Conservation (phyloP, 495 filamentous ascomycete genomes). For the Neurospora discreta region DNA sequence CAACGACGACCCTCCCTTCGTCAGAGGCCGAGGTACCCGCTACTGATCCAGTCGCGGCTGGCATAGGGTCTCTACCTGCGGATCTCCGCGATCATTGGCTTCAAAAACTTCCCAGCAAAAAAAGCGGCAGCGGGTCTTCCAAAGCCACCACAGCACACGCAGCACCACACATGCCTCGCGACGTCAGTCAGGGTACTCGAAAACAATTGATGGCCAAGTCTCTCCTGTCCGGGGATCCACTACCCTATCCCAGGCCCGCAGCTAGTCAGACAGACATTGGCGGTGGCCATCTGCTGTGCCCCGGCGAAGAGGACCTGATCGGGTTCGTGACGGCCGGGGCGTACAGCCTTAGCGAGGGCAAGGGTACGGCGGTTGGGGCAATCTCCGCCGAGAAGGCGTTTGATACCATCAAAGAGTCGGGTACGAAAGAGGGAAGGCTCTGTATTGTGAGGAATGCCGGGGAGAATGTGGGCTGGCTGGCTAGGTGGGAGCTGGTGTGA, state of each 20-base stretch:
- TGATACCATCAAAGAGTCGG: constrained; percentile 6
- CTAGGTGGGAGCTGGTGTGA: constrained; percentile 62
- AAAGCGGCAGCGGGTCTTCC: neutral
- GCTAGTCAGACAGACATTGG: constrained; percentile 24
- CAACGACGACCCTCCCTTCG: constrained; percentile 1
- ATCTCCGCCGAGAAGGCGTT: constrained; percentile 51
- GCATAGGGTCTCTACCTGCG: constrained; percentile 15
- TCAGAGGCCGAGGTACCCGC: constrained; percentile 33
- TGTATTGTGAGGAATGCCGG: constrained; percentile 79
- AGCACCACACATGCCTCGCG: constrained; percentile 11
- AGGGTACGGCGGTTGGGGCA: constrained; percentile 63
- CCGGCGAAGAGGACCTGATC: constrained; percentile 66
- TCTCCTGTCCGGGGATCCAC: constrained; percentile 26
- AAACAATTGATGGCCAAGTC: constrained; percentile 43
- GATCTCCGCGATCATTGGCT: constrained; percentile 38
- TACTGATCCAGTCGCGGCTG: constrained; percentile 15
- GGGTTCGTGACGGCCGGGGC: constrained; percentile 87
- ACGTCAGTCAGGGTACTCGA: constrained; percentile 28
- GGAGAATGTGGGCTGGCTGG: constrained; percentile 64
- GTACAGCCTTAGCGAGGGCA: constrained; percentile 69
- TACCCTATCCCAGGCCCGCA: constrained; percentile 13
- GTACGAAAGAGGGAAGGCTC: constrained; percentile 31
- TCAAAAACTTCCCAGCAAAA: constrained; percentile 10
- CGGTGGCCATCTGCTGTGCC: constrained; percentile 50
- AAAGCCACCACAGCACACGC: neutral